A percentile compares a stretch with the other conserved stretches of the same genome.
phyloP scores from a whole-genome alignment of 225 moss, liverwort and hornwort species.

The Asterella californica region DNA sequence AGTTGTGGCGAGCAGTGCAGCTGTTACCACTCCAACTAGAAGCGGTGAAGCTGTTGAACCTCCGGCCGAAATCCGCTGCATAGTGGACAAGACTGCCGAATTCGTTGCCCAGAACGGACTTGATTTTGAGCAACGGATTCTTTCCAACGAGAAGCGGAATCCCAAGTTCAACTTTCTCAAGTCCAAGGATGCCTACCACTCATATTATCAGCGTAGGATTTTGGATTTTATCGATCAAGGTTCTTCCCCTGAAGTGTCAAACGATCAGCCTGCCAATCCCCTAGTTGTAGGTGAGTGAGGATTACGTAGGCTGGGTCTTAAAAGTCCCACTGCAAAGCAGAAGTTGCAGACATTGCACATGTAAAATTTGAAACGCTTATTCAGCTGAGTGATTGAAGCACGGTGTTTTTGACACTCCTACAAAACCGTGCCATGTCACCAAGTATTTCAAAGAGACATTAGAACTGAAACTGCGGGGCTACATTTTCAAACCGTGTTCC shows the following conservation, averaged over 20 bases:
- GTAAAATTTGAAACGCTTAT: background rate
- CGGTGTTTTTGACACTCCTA: background rate
- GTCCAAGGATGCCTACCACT: slow-evolving; percentile 81
- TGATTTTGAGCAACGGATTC: slow-evolving; percentile 93
- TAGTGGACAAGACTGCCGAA: slow-evolving; percentile 96
- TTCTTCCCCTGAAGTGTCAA: slow-evolving; percentile 37
- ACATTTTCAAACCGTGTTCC: background rate
- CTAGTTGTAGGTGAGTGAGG: background rate
- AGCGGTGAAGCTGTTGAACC: slow-evolving; percentile 67
- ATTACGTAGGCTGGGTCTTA: background rate
- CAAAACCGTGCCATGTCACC: background rate
- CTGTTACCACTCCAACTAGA: slow-evolving; percentile 65
- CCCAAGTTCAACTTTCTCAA: slow-evolving; percentile 93
- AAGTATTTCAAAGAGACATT: background rate
- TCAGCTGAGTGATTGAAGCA: background rate
- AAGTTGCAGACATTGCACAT: background rate
- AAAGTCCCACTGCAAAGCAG: background rate
- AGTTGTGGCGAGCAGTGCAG: slow-evolving; percentile 20
- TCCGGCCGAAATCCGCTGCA: slow-evolving; percentile 91
- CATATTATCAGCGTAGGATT: slow-evolving; percentile 94
- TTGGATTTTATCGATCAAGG: slow-evolving; percentile 74
- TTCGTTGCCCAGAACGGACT: slow-evolving; percentile 94
- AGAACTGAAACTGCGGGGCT: background rate
- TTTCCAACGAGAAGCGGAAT: slow-evolving; percentile 98
- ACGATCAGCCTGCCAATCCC: background rate